phyloP scores from a whole-genome alignment of 176 grass and related monocot genomes.

The Rhynchospora tenuis region DNA sequence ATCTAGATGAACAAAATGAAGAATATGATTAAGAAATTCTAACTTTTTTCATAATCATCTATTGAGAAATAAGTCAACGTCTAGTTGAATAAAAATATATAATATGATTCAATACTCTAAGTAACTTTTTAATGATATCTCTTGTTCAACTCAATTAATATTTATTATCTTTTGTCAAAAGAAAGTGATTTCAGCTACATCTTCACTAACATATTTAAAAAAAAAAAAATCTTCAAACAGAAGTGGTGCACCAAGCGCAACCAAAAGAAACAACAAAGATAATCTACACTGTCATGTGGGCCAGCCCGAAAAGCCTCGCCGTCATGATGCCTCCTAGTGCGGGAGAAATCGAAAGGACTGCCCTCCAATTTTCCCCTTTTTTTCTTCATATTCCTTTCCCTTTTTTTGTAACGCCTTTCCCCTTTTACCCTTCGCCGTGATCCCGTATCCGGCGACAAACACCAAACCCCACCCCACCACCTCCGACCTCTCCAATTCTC shows the following conservation, averaged over 20 bases:
- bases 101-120: not conserved
- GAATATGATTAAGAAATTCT: not conserved
- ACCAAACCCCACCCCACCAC: not conserved
- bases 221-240: not conserved
- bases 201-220: not conserved
- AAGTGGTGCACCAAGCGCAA: not conserved
- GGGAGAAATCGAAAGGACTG: slow-evolving; percentile 17
- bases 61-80: not conserved
- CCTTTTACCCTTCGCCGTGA: slow-evolving; percentile 16
- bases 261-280: not conserved
- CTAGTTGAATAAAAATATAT: not conserved
- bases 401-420: not conserved
- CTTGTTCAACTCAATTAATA: not conserved
- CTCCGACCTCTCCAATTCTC: not conserved
- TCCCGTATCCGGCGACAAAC: slow-evolving; percentile 1
- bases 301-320: not conserved
- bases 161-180: not conserved
- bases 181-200: not conserved
- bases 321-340: slow-evolving; percentile 6
- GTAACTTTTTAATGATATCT: not conserved
- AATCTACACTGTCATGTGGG: not conserved
- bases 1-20: not conserved
- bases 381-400: not conserved
- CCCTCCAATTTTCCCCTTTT: not conserved
- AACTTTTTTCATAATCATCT: not conserved